Evolutionary conservation across 2,329 filamentous ascomycete species (phyloP).

Genomic region (Phaeosphaeriaceae sp.): DNA sequence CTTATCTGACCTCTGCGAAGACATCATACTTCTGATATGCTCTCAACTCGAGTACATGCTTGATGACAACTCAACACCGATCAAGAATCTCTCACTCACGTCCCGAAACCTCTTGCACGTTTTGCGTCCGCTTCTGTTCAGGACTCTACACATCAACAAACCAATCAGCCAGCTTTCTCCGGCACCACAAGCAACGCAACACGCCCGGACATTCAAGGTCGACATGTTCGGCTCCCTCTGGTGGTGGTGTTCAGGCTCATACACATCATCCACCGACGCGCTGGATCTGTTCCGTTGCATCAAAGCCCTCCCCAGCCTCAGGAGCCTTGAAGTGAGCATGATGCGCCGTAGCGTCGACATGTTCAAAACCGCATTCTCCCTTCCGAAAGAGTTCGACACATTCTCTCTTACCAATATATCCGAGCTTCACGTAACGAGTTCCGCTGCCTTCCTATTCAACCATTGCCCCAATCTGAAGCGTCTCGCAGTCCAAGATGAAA

Average conservation of each 20-base stretch:
- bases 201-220: conserved; percentile 17
- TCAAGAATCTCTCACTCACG: conserved; percentile 16
- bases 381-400: neutral
- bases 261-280: conserved; percentile 19
- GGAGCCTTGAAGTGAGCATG: conserved; percentile 22
- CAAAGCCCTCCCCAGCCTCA: conserved; percentile 8
- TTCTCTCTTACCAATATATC: conserved; percentile 13
- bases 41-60: conserved; percentile 8
- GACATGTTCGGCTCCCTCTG: conserved; percentile 27
- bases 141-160: conserved; percentile 17
- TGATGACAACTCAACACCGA: conserved; percentile 2
- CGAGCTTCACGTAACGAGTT: conserved; percentile 11
- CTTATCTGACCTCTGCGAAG: conserved; percentile 18
- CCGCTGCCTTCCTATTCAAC: conserved; percentile 14
- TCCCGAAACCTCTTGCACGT: conserved; percentile 17
- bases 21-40: conserved; percentile 23
- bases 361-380: conserved; percentile 15
- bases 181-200: neutral
- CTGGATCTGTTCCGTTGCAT: conserved; percentile 18
- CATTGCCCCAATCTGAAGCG: conserved; percentile 17
- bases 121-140: conserved; percentile 17
- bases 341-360: conserved; percentile 26
- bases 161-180: conserved; percentile 19
- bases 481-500: conserved; percentile 14
- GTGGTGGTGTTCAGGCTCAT: conserved; percentile 26